A percentile compares a stretch with the other conserved stretches of the same genome.
Evolutionary conservation across 2,329 filamentous ascomycete genomes (phyloP).

Genomic region (Hysterium pulicare): DNA sequence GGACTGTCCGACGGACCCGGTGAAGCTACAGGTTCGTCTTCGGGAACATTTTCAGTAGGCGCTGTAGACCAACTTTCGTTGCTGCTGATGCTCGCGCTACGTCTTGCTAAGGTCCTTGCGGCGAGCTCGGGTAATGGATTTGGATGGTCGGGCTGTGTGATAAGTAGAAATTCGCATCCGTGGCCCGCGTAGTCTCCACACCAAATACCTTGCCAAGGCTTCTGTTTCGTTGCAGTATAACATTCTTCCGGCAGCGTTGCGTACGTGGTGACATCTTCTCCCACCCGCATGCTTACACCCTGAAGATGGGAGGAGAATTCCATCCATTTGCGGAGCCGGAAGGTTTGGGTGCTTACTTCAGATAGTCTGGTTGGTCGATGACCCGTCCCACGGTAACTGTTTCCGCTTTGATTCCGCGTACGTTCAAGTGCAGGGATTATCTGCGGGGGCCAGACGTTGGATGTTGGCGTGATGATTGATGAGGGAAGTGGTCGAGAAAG

Average conservation of each 20-base stretch:
- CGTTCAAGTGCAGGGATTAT: conserved; percentile 63
- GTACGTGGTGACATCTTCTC: conserved; percentile 57
- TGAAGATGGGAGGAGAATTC: conserved; percentile 51
- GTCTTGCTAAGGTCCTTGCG: conserved; percentile 22
- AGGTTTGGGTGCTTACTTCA: conserved; percentile 66
- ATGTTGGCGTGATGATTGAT: conserved; percentile 35
- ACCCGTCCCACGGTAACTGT: conserved; percentile 42
- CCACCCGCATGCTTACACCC: conserved; percentile 39
- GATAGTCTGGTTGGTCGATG: conserved; percentile 51
- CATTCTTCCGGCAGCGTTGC: conserved; percentile 70
- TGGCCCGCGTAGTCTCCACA: conserved; percentile 86
- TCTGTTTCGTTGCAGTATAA: conserved; percentile 77
- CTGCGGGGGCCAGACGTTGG: conserved; percentile 68
- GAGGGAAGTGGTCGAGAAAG: conserved; percentile 55
- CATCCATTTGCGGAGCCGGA: conserved; percentile 74
- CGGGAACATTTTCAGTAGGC: conserved; percentile 14
- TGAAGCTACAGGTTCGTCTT: neutral
- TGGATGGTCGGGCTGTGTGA: conserved; percentile 67
- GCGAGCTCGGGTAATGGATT: conserved; percentile 39
- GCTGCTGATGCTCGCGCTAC: conserved; percentile 25
- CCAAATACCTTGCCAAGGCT: conserved; percentile 89
- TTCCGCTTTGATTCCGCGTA: conserved; percentile 49
- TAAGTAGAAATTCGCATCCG: conserved; percentile 81
- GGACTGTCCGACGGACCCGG: neutral
- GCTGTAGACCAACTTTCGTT: conserved; percentile 30